Evolutionary conservation across 2,329 filamentous ascomycete genomes (phyloP), one percentile per base, ranked within the genome.

Genomic region (Rhinocladiella mackenziei): DNA sequence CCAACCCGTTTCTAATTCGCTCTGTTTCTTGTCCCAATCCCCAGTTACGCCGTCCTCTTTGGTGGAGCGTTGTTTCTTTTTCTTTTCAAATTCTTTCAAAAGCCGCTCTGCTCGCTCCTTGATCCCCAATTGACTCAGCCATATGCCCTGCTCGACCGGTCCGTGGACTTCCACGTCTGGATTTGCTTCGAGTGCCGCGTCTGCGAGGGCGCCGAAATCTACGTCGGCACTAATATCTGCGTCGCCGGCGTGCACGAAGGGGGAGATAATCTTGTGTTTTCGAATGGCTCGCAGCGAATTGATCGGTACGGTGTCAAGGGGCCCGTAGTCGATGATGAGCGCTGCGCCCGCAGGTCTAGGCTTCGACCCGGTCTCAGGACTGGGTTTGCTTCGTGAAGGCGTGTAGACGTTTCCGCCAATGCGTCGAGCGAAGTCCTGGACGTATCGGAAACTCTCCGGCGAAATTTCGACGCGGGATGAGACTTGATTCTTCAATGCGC

Each of bases 291-390:
- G 84, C 15, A 98, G 76, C 0, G 89, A 94, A 72, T 95, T 94
- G 48, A 85, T 73, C 2, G 92, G 92, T 36, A 98, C 81, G 0
- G 78, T 85, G 45, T 81, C 74, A 2, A 80, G 66, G 3, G 91
- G 85, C 13, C 92, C 92, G 67, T 98, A 98, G 69, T 98, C 92
- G 33, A 98, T 80, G 56, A 98, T 87, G n/a, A 98, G 74, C 1
- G 91, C 92, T 6, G 89, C 92, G 37, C 92, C 92, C 1, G 81
- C 83, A 1, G 89, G 81, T 1, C 61, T 62, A 0, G 71, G 87
- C 15, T 18, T 26, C 14, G 26, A 89, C 1, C 73, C 69, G 4
- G 72, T 55, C 28, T 70, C 56, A 1, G 66, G 45, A 1, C 52
- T 15, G 2, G 43, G n/a, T 35, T 52, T 43, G 8, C 10, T 15